Percentiles rank a stretch among this genome's conserved stretches.
These are phyloP conservation scores for Neotropicomus parvogracilis DNA, from an alignment of 1,284 basidiomycete species.

Conservation along the genomic window DNA sequence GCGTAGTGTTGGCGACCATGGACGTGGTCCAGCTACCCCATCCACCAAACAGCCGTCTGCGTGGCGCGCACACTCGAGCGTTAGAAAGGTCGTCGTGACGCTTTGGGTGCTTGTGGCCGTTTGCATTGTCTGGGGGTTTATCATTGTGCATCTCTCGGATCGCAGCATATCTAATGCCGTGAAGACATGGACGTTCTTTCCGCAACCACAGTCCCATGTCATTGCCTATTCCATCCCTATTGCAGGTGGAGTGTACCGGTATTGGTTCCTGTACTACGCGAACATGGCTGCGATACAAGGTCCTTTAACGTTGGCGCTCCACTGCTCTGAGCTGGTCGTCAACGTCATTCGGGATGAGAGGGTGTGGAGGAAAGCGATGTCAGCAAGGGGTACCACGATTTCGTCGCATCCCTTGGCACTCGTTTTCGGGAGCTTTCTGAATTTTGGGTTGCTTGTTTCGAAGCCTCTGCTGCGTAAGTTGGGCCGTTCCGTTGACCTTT, in stretches of 20 bases:
- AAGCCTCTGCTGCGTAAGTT: slow-evolving; percentile 31
- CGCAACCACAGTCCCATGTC: slow-evolving; percentile 21
- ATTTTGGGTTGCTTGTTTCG: slow-evolving; percentile 13
- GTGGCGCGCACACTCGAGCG: slow-evolving; percentile 25
- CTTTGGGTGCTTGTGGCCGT: slow-evolving; percentile 23
- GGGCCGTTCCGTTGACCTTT: neutral
- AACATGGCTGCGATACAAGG: slow-evolving; percentile 28
- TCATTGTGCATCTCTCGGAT: slow-evolving; percentile 17
- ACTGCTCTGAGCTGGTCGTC: slow-evolving; percentile 30
- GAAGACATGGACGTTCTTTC: slow-evolving; percentile 28
- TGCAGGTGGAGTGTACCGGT: slow-evolving; percentile 17
- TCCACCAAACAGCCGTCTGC: slow-evolving; percentile 27
- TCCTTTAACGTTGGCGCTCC: slow-evolving; percentile 29
- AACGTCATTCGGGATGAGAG: slow-evolving; percentile 31
- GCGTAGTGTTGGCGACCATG: slow-evolving; percentile 15
- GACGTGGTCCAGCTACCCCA: slow-evolving; percentile 13
- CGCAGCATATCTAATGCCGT: slow-evolving; percentile 8
- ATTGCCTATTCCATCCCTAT: slow-evolving; percentile 26
- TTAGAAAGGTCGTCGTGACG: slow-evolving; percentile 18
- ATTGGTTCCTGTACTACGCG: slow-evolving; percentile 29
- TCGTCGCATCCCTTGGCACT: slow-evolving; percentile 22
- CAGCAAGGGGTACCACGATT: slow-evolving; percentile 11
- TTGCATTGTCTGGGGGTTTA: slow-evolving; percentile 25
- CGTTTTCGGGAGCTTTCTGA: slow-evolving; percentile 20
- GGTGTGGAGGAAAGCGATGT: slow-evolving; percentile 26